Evolutionary conservation across 2,329 filamentous ascomycete genomes (phyloP), one percentile per base, ranked within the genome.

Genomic region (Cordyceps javanica): DNA sequence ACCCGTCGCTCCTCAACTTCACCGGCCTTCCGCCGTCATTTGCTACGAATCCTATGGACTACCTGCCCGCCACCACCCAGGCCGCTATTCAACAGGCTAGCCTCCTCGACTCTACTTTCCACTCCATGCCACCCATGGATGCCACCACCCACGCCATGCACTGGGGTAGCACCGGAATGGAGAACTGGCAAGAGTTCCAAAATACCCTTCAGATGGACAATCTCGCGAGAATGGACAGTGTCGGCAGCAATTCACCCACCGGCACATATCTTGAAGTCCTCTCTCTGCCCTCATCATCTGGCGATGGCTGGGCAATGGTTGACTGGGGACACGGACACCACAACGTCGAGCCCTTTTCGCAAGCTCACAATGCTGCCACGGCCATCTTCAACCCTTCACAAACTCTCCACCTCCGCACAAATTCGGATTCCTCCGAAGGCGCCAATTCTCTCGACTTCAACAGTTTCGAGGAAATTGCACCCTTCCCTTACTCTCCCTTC

Each of bases 331-430:
- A 87, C 60, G 86, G 86, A 60, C 84, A 87, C 60, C 86, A 84
- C 60, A 88, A 86, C 52, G 65, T 74, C 38, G 85, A 89, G 64
- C 89, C 93, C 64, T 73, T 74, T 59, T 70, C 73, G 51, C 76
- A 78, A 59, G 69, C 76, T 6, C 81, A 82, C 53, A 82, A 46
- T 8, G 77, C 25, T 30, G 34, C 48, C 61, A 72, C 78, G 41
- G 86, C 89, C 63, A 92, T 96, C 67, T 95, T 96, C 78, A 96
- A 97, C 73, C 93, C 93, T 2, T 85, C 88, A 61, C 89, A 96
- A 74, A 95, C 91, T 1, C 77, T 97, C 53, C 93, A 97, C 75
- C 82, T 96, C 67, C 85, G 92, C 64, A 92, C 88, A 56, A 86
- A 88, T 66, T 96, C 92, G 4, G 90, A 95, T 66, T 94, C 91